Conservation (phyloP, 1,284 basidiomycete genomes). For the Flammula alnicola region DNA sequence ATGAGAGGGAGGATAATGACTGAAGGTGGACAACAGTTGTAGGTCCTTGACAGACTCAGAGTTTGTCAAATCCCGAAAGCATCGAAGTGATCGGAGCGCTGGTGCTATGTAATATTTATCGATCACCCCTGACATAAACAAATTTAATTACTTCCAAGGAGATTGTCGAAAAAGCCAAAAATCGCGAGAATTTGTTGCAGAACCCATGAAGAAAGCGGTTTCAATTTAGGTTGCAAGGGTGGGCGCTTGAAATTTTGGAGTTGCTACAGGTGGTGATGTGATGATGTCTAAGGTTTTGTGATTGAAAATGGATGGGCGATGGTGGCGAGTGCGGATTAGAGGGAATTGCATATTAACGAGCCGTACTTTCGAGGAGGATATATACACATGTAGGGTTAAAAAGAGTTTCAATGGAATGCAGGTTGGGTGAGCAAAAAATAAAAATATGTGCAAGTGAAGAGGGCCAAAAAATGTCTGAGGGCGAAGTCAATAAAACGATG, state of each 20-base stretch:
- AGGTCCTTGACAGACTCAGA: constrained; percentile 11
- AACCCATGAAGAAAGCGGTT: too few species aligned
- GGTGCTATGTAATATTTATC: constrained; percentile 18
- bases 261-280: constrained; percentile 10
- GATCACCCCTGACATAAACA: constrained; percentile 17
- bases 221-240: constrained; percentile 3
- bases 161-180: too few species aligned
- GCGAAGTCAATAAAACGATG: constrained; percentile 32
- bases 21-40: constrained; percentile 9
- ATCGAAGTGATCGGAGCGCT: constrained; percentile 6
- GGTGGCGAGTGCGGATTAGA: constrained; percentile 12
- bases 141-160: constrained; percentile 1
- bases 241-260: not conserved
- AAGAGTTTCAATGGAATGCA: constrained; percentile 14
- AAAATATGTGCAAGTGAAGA: constrained; percentile 33
- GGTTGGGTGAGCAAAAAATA: constrained; percentile 22
- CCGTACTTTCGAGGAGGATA: constrained; percentile 15
- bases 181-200: too few species aligned
- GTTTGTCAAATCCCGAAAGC: too few species aligned
- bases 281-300: constrained; percentile 9
- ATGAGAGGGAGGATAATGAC: constrained; percentile 11
- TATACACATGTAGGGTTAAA: constrained; percentile 10
- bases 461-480: constrained; percentile 23
- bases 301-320: constrained; percentile 9
- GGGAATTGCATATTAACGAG: constrained; percentile 12